Evolutionary conservation across 2,329 filamentous ascomycete species (phyloP), one percentile per base, ranked within the genome.

Genomic region (Penicillium sp.): DNA sequence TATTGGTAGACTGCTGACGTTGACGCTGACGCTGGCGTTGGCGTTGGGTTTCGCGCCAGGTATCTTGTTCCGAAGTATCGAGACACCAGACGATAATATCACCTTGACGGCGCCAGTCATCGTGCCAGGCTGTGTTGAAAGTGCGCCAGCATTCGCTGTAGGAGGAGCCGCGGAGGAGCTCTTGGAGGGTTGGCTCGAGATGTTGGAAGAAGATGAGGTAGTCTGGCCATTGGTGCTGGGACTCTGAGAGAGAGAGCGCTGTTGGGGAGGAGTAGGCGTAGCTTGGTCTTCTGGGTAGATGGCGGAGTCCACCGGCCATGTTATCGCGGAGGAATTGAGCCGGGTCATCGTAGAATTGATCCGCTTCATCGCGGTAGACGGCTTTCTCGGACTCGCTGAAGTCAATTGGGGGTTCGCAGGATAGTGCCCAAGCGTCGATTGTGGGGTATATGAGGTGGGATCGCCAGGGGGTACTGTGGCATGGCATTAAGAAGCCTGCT

Each of bases 401-500:
- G 62, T 87, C 76, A 10, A 99, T 75, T 0, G 94, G 94, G 1
- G 94, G 94, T 62, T 97, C 92, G 71, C 94, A 99, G 5, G 89
- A 88, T 13, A 97, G 78, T 0, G 92, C 93, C 79, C 92, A 92
- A 3, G 91, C 91, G 51, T 84, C 75, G 46, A 97, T 84, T 24
- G 78, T 75, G 0, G 90, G 84, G 66, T 94, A 84, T 54, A 95
- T 79, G 32, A 97, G 81, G 66, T 95, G 89, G 13, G 88, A 91
- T 64, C 92, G 88, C 93, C 94, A 97, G 2, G 94, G 93, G 0
- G 93, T 97, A 59, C 89, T 90, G 78, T 99, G 94, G 75, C 94
- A 99, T 8, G 94, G 94, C 82, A 92, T 96, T 20, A 99, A 81
- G 74, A 97, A 97, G 17, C 88, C 87, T 27, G 87, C 77, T 3